phyloP scores from a whole-genome alignment of 2,329 filamentous ascomycete genomes.

The Fusarium udum region DNA sequence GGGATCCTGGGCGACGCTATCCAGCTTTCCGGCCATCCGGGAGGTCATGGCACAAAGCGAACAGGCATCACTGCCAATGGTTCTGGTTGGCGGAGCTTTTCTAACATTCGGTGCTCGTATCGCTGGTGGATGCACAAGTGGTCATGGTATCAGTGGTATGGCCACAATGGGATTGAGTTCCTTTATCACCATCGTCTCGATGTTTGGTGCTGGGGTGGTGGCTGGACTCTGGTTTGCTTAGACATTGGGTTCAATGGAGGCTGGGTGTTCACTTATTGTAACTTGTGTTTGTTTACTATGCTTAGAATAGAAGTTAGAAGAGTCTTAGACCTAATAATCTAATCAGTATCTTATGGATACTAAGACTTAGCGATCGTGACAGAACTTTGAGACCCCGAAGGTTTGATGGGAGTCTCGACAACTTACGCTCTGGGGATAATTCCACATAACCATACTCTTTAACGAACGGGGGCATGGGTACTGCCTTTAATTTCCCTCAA shows the following conservation, averaged over 20 bases:
- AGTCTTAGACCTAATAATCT: background rate
- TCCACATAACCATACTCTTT: background rate
- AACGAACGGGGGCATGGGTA: background rate
- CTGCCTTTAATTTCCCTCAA: fast-evolving
- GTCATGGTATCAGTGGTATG: slow-evolving; percentile 20
- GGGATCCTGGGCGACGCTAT: slow-evolving; percentile 7
- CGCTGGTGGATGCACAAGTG: slow-evolving; percentile 19
- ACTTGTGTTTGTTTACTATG: fast-evolving
- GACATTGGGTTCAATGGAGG: background rate
- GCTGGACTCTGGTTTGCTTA: background rate
- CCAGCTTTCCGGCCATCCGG: background rate
- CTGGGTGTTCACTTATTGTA: background rate
- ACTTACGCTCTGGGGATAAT: background rate
- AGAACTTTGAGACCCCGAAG: background rate
- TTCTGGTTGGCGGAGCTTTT: background rate
- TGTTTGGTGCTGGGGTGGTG: slow-evolving; percentile 8
- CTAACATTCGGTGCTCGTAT: slow-evolving; percentile 1
- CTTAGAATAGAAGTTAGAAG: background rate
- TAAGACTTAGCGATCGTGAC: no score
- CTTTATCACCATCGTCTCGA: background rate
- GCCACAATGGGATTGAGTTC: slow-evolving; percentile 15
- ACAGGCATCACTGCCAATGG: background rate
- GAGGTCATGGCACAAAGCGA: background rate
- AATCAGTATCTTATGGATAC: no score
- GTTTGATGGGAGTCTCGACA: no score